phyloP scores from a whole-genome alignment of 345 rosid genomes.

The Noccaea bulbosa region DNA sequence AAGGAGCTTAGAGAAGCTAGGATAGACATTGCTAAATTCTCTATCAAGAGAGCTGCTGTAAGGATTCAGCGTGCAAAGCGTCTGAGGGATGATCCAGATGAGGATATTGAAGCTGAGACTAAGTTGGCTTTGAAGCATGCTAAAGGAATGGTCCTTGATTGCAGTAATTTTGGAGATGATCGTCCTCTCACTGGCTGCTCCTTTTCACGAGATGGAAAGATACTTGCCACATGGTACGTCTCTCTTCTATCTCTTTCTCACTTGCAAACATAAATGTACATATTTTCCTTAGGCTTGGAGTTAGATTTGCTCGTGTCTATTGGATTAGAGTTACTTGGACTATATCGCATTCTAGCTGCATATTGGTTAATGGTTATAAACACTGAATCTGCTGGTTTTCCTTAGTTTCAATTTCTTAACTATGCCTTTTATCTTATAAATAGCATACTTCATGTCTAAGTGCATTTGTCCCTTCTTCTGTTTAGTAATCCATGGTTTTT shows the following conservation, averaged over 20 bases:
- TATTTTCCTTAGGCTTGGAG: constrained; percentile 11
- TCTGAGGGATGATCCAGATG: constrained; percentile 90
- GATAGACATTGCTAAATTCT: constrained; percentile 72
- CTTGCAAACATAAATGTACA: constrained; percentile 6
- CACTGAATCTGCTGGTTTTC: constrained; percentile 8
- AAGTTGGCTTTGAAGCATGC: constrained; percentile 76
- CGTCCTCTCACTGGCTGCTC: constrained; percentile 94
- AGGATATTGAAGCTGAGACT: constrained; percentile 83
- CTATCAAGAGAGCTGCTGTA: constrained; percentile 65
- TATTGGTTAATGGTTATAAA: too few relatives aligned
- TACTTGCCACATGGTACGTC: constrained; percentile 85
- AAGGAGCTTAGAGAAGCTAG: constrained; percentile 74
- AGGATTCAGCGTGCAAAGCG: constrained; percentile 74
- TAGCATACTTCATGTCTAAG: background rate
- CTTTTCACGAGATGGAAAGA: constrained; percentile 75
- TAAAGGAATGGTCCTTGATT: constrained; percentile 67
- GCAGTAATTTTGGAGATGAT: constrained; percentile 89
- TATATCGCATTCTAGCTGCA: constrained; percentile 7
- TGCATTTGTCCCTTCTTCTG: constrained; percentile 21
- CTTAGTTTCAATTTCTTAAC: too few relatives aligned
- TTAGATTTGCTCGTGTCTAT: background rate
- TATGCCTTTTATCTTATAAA: constrained; percentile 16
- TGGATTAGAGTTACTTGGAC: background rate
- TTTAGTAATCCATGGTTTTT: constrained; percentile 26
- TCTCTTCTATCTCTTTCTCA: constrained; percentile 26